Base-by-base conservation (phyloP, 2,329 filamentous ascomycete genomes). In the Helicocarpus griseus region DNA sequence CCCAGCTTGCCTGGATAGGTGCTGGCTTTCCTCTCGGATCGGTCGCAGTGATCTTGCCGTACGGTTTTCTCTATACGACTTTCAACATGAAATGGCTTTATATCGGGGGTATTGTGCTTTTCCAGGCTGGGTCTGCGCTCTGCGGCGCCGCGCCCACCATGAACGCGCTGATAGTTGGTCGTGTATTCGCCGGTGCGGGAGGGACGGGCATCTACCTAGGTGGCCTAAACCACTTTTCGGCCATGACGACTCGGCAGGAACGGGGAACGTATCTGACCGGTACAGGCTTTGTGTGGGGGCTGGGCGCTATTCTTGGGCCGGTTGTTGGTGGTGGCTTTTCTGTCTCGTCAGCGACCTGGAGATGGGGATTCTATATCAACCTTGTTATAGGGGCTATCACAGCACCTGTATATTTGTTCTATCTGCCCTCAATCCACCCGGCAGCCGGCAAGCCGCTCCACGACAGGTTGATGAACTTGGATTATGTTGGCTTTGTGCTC, bases 361-460 rank as follows among this genome's bases (percentile, higher is more conserved):
- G 63, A 36, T 70, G 65, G 67, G 31, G 51, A 51, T 54, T 59
- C 58, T 82, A 82, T 57, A 74, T 82, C 63, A 82, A 81, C 57
- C 65, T 80, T 0, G 58, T 69, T 26, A 62, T 75, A 43, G 66
- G 74, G 1, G 76, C 66, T n/a, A 56, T 69, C 8, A 63, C 67
- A 24, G 60, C 68, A 5, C 70, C 75, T 0, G 65, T 71, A 19
- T 68, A 72, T 28, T 22, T 78, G 28, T 70, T 74, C 51, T 57
- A 72, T 9, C 66, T 78, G 0, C 68, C 60, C 50, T 53, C 52
- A 14, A 45, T 57, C 35, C 47, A 59, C 47, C 38, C 59, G 60
- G 29, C 56, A 60, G 33, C 60, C 8, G 54, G 59, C 13, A 58
- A 49, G 8, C 9, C 58, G 0, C 31, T 61, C 6, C 52, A 24